These are phyloP conservation scores for Cordyceps fumosorosea DNA, from an alignment of 2,329 filamentous ascomycete species.

Conservation along the genomic window DNA sequence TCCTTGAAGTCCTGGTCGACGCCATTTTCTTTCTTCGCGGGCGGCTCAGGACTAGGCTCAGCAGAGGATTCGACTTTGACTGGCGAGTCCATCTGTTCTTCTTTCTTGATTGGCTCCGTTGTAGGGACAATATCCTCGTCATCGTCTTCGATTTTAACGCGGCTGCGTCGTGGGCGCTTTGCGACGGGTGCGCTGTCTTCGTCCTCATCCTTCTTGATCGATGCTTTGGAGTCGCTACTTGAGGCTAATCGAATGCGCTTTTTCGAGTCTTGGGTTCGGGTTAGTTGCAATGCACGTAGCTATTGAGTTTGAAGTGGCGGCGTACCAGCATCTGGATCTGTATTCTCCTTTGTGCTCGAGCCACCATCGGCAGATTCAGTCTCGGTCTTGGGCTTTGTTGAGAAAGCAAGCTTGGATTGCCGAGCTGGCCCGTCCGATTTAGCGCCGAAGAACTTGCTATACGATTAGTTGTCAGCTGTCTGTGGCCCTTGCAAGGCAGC, in stretches of 20 bases:
- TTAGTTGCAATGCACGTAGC: neutral
- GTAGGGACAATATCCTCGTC: constrained; percentile 34
- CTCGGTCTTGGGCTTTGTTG: constrained; percentile 44
- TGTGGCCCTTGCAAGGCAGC: neutral
- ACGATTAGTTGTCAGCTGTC: neutral
- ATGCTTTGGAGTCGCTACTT: neutral
- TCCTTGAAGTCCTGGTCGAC: constrained; percentile 17
- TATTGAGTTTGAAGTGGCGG: constrained; percentile 4
- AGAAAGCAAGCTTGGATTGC: constrained; percentile 75
- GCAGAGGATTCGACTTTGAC: constrained; percentile 17
- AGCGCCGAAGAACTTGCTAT: constrained; percentile 77
- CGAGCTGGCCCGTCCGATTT: constrained; percentile 52
- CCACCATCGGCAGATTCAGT: constrained; percentile 22
- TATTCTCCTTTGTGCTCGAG: constrained; percentile 31
- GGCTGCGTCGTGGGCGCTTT: constrained; percentile 48
- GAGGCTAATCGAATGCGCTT: constrained; percentile 34
- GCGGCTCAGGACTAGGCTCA: constrained; percentile 6
- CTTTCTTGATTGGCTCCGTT: constrained; percentile 30
- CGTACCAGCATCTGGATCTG: constrained; percentile 33
- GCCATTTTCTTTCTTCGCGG: constrained; percentile 19
- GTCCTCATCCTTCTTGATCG: constrained; percentile 36
- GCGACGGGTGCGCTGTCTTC: constrained; percentile 54
- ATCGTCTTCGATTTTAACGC: constrained; percentile 45
- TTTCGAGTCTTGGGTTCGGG: constrained; percentile 32
- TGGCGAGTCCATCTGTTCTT: constrained; percentile 14